A percentile compares a stretch with the other conserved stretches of the same genome.
These are phyloP conservation scores for Thelonectria rubi DNA, from an alignment of 2,329 filamentous ascomycete genomes.

Conservation along the genomic window DNA sequence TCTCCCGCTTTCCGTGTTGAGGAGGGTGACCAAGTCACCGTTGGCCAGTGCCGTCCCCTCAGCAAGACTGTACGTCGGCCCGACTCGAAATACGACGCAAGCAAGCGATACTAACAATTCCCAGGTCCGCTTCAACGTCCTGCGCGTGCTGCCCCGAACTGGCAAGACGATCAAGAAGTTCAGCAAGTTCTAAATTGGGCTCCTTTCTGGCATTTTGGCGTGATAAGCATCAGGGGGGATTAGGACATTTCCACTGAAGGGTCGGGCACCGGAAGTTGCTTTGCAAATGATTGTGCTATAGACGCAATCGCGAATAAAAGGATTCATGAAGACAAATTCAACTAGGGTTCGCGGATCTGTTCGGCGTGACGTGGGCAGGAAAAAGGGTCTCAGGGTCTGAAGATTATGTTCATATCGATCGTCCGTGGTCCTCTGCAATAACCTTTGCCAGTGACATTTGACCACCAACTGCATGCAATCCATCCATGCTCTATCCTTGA, in stretches of 20 bases:
- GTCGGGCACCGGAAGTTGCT: conserved; percentile 54
- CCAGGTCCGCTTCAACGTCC: conserved; percentile 98
- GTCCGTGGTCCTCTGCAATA: conserved; percentile 37
- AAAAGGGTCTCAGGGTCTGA: conserved; percentile 43
- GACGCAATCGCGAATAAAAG: conserved; percentile 56
- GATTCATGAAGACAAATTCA: conserved; percentile 52
- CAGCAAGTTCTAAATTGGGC: conserved; percentile 89
- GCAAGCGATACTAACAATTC: conserved; percentile 36
- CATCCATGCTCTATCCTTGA: no score
- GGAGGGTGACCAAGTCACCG: conserved; percentile 98
- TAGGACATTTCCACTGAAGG: conserved; percentile 49
- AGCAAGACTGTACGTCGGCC: conserved; percentile 92
- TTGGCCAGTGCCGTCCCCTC: conserved; percentile 98
- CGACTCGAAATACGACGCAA: background rate
- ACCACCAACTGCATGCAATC: conserved; percentile 1
- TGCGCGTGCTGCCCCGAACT: conserved; percentile 96
- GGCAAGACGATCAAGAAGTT: conserved; percentile 98
- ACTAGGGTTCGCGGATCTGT: conserved; percentile 43
- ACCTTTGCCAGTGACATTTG: conserved; percentile 34
- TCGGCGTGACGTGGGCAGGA: conserved; percentile 43
- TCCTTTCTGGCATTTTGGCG: conserved; percentile 63
- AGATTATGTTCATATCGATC: conserved; percentile 45
- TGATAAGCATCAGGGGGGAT: conserved; percentile 57
- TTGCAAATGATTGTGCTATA: conserved; percentile 57
- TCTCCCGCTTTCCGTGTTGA: conserved; percentile 99